phyloP scores from a whole-genome alignment of 345 rosid genomes.

The Salix dunnii region DNA sequence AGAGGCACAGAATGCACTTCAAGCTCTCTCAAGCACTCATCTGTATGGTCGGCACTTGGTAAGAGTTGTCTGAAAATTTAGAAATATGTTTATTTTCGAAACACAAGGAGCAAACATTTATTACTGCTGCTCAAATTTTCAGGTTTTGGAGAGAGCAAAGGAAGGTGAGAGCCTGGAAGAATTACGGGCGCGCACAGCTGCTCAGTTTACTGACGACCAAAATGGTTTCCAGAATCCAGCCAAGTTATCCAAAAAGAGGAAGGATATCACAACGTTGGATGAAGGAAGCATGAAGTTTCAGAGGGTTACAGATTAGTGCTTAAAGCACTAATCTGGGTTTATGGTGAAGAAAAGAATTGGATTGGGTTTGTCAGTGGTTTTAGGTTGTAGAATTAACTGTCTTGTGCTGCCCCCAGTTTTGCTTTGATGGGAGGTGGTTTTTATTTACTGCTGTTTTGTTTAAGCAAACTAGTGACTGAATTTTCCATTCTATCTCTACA shows the following conservation, averaged over 20 bases:
- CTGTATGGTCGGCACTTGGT: conserved; percentile 90
- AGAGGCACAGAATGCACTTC: conserved; percentile 73
- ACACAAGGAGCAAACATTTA: background rate
- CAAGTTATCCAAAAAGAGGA: conserved; percentile 61
- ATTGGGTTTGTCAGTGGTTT: background rate
- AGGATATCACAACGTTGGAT: conserved; percentile 47
- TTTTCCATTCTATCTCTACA: background rate
- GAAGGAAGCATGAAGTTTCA: conserved; percentile 55
- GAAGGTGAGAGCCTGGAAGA: conserved; percentile 90
- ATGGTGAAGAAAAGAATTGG: background rate
- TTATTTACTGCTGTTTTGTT: conserved; percentile 3
- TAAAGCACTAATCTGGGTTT: background rate
- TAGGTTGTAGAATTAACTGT: background rate
- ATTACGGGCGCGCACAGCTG: conserved; percentile 65
- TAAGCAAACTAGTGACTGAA: background rate
- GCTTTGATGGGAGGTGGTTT: conserved; percentile 3
- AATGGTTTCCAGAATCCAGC: conserved; percentile 36
- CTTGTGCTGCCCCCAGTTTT: conserved; percentile 10
- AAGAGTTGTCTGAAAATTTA: conserved; percentile 17
- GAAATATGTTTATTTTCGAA: background rate
- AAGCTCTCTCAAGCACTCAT: conserved; percentile 73
- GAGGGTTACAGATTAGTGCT: conserved; percentile 37
- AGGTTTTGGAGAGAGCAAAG: conserved; percentile 85
- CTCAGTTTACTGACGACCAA: conserved; percentile 60
- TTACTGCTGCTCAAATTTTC: background rate